Conservation (phyloP, 257 asterid genomes). For the Ballota nigra region DNA sequence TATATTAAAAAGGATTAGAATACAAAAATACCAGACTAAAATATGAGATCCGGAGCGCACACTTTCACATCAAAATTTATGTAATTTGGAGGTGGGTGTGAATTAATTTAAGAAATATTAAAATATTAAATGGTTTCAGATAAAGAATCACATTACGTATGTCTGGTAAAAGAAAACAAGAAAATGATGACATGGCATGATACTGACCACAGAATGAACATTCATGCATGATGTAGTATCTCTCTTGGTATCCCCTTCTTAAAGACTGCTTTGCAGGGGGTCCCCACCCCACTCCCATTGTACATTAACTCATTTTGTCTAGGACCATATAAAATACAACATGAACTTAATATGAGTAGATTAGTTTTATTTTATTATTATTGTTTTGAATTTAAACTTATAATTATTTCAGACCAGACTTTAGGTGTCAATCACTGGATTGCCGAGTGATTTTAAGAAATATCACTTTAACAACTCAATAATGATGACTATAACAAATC, state of each 20-base stretch:
- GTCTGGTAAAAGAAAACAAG: slow-evolving; percentile 32
- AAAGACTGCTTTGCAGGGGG: slow-evolving; percentile 1
- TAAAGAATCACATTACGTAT: slow-evolving; percentile 4
- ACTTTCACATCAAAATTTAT: not conserved
- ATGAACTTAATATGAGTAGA: slow-evolving; percentile 1
- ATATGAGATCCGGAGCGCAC: not conserved
- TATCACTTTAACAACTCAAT: not conserved
- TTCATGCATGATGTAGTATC: slow-evolving; percentile 31
- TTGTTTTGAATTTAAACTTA: not conserved
- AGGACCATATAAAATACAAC: slow-evolving; percentile 16
- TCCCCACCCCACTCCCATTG: slow-evolving; percentile 12
- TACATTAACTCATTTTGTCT: slow-evolving; percentile 12
- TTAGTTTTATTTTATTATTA: too few species aligned
- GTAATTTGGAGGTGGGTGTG: not conserved
- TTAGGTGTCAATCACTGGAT: not conserved
- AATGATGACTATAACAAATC: not conserved
- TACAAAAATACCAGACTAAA: not conserved
- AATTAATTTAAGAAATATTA: not conserved
- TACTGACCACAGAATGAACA: slow-evolving; percentile 26
- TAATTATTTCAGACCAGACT: not conserved
- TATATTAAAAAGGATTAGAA: not conserved
- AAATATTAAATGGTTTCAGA: slow-evolving; percentile 7
- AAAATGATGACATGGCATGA: slow-evolving; percentile 21
- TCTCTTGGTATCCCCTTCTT: not conserved
- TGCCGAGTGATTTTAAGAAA: not conserved